A percentile compares a stretch with the other conserved stretches of the same genome.
These are phyloP conservation scores for Metarhizium rileyi DNA, from an alignment of 2,329 filamentous ascomycete species.

Conservation along the genomic window DNA sequence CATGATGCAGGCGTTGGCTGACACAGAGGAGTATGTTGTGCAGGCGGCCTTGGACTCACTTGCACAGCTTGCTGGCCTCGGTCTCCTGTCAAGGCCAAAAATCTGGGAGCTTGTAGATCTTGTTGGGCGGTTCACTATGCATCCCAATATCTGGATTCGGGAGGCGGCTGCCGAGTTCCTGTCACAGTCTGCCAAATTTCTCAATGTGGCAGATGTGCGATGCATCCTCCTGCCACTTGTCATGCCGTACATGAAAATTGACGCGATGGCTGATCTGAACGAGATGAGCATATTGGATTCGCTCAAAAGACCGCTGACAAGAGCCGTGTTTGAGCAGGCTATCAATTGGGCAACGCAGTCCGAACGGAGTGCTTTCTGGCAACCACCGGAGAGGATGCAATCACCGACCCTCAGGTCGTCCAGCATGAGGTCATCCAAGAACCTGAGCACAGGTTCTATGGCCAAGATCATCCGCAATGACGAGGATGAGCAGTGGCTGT, in stretches of 20 bases:
- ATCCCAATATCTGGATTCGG: slow-evolving; percentile 91
- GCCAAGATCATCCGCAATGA: slow-evolving; percentile 65
- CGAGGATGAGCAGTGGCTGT: slow-evolving; percentile 91
- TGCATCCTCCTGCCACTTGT: slow-evolving; percentile 78
- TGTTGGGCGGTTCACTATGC: slow-evolving; percentile 76
- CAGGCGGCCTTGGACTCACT: slow-evolving; percentile 83
- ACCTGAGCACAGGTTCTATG: slow-evolving; percentile 47
- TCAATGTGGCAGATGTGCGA: slow-evolving; percentile 71
- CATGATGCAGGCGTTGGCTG: slow-evolving; percentile 90
- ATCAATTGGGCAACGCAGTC: slow-evolving; percentile 75
- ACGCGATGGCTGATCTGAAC: slow-evolving; percentile 54
- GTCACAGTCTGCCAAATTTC: slow-evolving; percentile 61
- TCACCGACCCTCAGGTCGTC: slow-evolving; percentile 54
- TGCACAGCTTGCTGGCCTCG: slow-evolving; percentile 78
- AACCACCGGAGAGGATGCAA: slow-evolving; percentile 57
- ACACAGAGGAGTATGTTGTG: slow-evolving; percentile 88
- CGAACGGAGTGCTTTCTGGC: slow-evolving; percentile 84
- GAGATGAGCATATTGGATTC: slow-evolving; percentile 70
- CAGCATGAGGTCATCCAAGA: slow-evolving; percentile 43
- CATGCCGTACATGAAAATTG: slow-evolving; percentile 69
- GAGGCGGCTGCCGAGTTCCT: slow-evolving; percentile 83
- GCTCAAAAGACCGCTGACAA: slow-evolving; percentile 70
- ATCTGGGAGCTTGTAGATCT: slow-evolving; percentile 83
- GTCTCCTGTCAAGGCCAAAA: slow-evolving; percentile 73
- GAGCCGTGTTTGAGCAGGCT: slow-evolving; percentile 75